phyloP scores from a whole-genome alignment of 2,329 filamentous ascomycete genomes.

The Aspergillus sp. region DNA sequence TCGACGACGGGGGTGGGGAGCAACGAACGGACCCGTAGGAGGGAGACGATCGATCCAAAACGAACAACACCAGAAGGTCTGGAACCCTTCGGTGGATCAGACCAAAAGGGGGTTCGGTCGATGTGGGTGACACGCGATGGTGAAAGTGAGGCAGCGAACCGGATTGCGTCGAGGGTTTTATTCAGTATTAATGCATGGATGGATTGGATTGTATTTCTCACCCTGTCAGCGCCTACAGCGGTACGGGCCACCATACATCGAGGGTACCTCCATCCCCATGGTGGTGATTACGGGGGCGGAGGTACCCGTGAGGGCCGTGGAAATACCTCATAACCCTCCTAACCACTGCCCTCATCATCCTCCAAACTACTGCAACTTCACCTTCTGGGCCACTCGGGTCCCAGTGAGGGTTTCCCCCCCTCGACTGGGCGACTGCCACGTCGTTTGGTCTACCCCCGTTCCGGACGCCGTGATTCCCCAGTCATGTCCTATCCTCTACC shows the following conservation, averaged over 20 bases:
- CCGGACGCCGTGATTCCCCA: slow-evolving; percentile 6
- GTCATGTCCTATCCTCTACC: not conserved
- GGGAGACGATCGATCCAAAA: slow-evolving; percentile 4
- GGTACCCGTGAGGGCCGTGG: not conserved
- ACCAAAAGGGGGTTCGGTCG: not conserved
- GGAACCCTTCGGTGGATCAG: slow-evolving; percentile 9
- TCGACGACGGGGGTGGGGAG: slow-evolving; percentile 4
- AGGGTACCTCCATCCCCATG: no score
- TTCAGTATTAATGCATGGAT: slow-evolving; percentile 18
- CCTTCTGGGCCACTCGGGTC: slow-evolving; percentile 10
- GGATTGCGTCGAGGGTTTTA: slow-evolving; percentile 22
- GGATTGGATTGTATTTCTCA: not conserved
- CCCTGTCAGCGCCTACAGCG: slow-evolving; percentile 1
- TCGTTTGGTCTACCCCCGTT: slow-evolving; percentile 20
- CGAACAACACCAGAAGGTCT: slow-evolving; percentile 12
- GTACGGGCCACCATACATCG: not conserved
- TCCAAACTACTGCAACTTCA: not conserved
- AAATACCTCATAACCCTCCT: not conserved
- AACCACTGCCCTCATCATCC: no score
- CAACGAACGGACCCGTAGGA: slow-evolving; percentile 1
- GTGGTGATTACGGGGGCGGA: no score
- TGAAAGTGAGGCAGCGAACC: slow-evolving; percentile 40
- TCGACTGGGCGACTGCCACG: slow-evolving; percentile 22
- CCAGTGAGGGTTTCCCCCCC: slow-evolving; percentile 8
- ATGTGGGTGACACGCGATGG: not conserved